Conservation (phyloP, 352 stramenopile species). For the Pythium brassicae region DNA sequence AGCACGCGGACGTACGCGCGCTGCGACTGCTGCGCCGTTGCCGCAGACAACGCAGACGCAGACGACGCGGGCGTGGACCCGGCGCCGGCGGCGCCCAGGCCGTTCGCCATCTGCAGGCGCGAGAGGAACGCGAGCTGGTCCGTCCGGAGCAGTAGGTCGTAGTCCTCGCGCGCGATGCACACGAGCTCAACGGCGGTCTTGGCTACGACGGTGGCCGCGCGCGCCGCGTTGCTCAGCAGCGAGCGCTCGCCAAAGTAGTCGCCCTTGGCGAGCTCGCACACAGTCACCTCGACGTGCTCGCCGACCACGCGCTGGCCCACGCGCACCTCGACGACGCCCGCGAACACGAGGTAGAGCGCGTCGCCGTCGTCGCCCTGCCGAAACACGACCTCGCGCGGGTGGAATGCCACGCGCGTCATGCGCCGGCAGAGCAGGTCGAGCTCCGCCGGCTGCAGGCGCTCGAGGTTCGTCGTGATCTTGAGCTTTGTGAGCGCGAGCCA, state of each 20-base stretch:
- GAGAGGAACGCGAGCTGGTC: slow-evolving; percentile 69
- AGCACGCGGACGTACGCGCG: slow-evolving; percentile 58
- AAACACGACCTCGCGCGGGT: slow-evolving; percentile 56
- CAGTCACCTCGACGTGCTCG: slow-evolving; percentile 62
- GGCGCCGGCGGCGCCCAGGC: slow-evolving; percentile 13
- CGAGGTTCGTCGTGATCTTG: slow-evolving; percentile 72
- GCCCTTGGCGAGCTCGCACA: slow-evolving; percentile 57
- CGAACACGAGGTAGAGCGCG: slow-evolving; percentile 69
- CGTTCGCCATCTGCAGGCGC: slow-evolving; percentile 51
- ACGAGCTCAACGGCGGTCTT: slow-evolving; percentile 57
- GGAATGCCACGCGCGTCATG: slow-evolving; percentile 45
- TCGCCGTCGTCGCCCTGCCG: slow-evolving; percentile 67
- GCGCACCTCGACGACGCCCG: slow-evolving; percentile 52
- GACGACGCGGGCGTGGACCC: neutral
- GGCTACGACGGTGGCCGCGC: slow-evolving; percentile 53
- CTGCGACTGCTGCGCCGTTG: slow-evolving; percentile 19
- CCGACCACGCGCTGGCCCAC: slow-evolving; percentile 56
- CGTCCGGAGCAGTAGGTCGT: slow-evolving; percentile 70
- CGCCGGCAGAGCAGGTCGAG: slow-evolving; percentile 58
- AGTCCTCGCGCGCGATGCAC: slow-evolving; percentile 59
- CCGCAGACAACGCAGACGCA: too few species aligned
- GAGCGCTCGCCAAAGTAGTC: slow-evolving; percentile 77
- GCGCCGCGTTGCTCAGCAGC: slow-evolving; percentile 51
- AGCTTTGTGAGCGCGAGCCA: slow-evolving; percentile 79
- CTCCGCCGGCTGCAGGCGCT: slow-evolving; percentile 48